Evolutionary conservation across 768 basidiomycete genomes (phyloP), one percentile per base, ranked within the genome.

Genomic region (Tricholoma bakamatsutake): DNA sequence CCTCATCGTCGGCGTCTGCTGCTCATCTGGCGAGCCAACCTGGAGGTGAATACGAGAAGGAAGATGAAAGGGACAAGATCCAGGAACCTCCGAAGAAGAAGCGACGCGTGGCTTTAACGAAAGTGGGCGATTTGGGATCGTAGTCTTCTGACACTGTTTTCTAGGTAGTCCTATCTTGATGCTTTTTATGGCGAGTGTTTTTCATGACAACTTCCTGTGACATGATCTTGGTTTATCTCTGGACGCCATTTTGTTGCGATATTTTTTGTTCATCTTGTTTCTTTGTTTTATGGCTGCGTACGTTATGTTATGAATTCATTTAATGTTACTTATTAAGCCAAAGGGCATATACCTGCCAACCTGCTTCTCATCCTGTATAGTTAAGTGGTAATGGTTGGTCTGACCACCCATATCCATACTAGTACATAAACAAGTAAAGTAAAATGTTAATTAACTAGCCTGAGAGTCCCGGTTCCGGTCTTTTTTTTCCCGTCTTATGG

Each of bases 1-100:
- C 59, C 24, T 66, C 71, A 13, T 63, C 61, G 28, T 58, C 71
- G 11, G 64, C 60, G 30, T 57, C 54, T 42, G 53, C 39, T 17
- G 46, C 54, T 28, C 53, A 31, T 27, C 45, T 54, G 53, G n/a
- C 40, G 39, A 34, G 45, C 54, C 53, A 31, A 55, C 48, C 31
- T 35, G 30, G 54, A 52, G 60, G 60, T 39, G 61, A 55, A n/a
- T 13, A 28, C 48, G 46, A 52, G 37, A 66, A 61, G 30, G 67
- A 55, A 33, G 64, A 62, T 57, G 69, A 64, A 50, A 66, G 21
- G 24, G 66, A 60, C 17, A 57, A 57, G 55, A 53, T 54, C 11
- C 66, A 73, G 57, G 85, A 83, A 57, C 90, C 87, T 2, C 87
- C 87, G 5, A 93, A 90, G 80, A 93, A 93, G 71, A 93, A 90